These are phyloP conservation scores for Teunomyces lycoperdinae DNA, from an alignment of 805 yeast species.

Conservation along the genomic window DNA sequence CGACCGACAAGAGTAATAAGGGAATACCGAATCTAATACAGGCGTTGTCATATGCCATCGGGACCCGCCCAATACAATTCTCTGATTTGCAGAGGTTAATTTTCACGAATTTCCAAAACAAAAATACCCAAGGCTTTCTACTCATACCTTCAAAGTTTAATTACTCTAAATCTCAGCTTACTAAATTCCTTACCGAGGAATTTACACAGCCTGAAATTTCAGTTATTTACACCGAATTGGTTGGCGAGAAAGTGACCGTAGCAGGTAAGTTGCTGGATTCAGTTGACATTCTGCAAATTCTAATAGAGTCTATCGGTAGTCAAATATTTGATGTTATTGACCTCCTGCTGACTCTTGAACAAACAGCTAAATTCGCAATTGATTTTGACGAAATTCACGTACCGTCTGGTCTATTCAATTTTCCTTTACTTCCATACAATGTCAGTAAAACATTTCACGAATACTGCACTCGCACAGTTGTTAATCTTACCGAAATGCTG, in stretches of 20 bases:
- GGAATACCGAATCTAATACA: neutral
- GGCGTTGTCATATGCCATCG: neutral
- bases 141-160: neutral
- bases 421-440: neutral
- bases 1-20: neutral
- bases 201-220: neutral
- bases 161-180: neutral
- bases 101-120: neutral
- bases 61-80: neutral
- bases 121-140: neutral
- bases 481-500: neutral
- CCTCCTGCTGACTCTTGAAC: neutral
- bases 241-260: neutral
- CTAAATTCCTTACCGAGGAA: neutral
- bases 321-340: neutral
- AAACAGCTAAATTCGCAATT: neutral
- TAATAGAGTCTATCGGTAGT: neutral
- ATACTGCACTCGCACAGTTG: neutral
- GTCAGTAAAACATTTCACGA: neutral
- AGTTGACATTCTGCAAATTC: neutral
- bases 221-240: neutral
- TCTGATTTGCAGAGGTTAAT: constrained; percentile 1
- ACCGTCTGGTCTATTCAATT: neutral
- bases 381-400: neutral
- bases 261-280: neutral